Percentiles rank a stretch among this genome's conserved stretches.
Conservation (phyloP, 106 monocot species). For the Acanthochlamys bracteata region DNA sequence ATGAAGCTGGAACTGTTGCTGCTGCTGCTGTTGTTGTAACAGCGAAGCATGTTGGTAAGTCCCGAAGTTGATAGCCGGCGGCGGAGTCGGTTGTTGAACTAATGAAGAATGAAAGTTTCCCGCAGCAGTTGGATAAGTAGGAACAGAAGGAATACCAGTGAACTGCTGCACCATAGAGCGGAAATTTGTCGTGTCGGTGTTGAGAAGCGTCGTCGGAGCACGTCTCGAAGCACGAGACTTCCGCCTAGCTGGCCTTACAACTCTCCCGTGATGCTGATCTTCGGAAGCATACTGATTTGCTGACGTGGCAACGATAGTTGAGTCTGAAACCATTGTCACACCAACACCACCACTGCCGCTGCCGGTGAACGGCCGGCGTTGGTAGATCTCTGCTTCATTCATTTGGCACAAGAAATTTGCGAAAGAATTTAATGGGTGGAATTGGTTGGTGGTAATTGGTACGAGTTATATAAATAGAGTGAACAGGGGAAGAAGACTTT, state of each 20-base stretch:
- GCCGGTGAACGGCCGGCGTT: not conserved
- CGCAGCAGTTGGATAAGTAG: not conserved
- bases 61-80: slow-evolving; percentile 1
- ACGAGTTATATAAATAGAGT: too few relatives aligned
- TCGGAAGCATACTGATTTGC: not conserved
- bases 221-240: slow-evolving; percentile 39
- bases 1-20: not conserved
- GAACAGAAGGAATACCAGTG: slow-evolving; percentile 39
- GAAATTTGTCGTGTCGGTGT: slow-evolving; percentile 64
- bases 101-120: not conserved
- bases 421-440: too few relatives aligned
- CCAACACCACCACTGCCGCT: not conserved
- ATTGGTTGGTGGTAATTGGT: too few relatives aligned
- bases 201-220: slow-evolving; percentile 54
- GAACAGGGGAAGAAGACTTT: too few relatives aligned
- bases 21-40: slow-evolving; percentile 8
- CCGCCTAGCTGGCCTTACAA: slow-evolving; percentile 23
- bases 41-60: not conserved
- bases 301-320: slow-evolving; percentile 1
- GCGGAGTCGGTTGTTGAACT: not conserved
- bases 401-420: not conserved
- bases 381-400: slow-evolving; percentile 1
- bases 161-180: slow-evolving; percentile 71
- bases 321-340: not conserved
- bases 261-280: slow-evolving; percentile 10